phyloP scores from a whole-genome alignment of 164 flowering plant genomes.

The Warburgia ugandensis region DNA sequence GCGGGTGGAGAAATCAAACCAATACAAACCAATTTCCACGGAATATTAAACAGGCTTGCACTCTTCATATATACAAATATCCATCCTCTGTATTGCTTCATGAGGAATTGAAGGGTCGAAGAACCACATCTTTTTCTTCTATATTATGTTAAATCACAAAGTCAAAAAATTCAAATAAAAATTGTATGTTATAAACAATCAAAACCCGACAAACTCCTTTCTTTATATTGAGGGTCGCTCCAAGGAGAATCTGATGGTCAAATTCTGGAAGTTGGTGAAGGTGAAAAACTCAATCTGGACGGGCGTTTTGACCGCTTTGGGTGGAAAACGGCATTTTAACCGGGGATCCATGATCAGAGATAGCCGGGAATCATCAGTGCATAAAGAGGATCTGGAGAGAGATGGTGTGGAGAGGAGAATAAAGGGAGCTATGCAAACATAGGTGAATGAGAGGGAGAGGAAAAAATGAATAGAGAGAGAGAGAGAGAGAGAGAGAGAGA shows the following conservation, averaged over 20 bases:
- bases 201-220: constrained; percentile 72
- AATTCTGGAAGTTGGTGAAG: constrained; percentile 48
- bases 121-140: constrained; percentile 30
- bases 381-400: too few relatives aligned
- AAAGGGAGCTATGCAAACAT: too few relatives aligned
- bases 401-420: too few relatives aligned
- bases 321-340: constrained; percentile 75
- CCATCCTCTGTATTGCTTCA: constrained; percentile 19
- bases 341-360: constrained; percentile 90
- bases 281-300: constrained; percentile 48
- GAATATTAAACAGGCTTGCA: constrained; percentile 11
- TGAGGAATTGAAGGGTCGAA: constrained; percentile 27
- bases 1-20: too few relatives aligned
- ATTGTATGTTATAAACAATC: constrained; percentile 42
- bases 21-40: too few relatives aligned
- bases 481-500: too few relatives aligned
- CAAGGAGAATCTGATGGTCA: constrained; percentile 39
- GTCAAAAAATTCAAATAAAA: constrained; percentile 13
- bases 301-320: constrained; percentile 64
- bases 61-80: constrained; percentile 39
- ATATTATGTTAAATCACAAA: constrained; percentile 25
- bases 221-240: constrained; percentile 23
- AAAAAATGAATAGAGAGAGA: too few relatives aligned
- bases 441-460: too few relatives aligned
- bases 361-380: constrained; percentile 73